Evolutionary conservation across 2,329 filamentous ascomycete species (phyloP).

Genomic region (Escovopsis sp.): DNA sequence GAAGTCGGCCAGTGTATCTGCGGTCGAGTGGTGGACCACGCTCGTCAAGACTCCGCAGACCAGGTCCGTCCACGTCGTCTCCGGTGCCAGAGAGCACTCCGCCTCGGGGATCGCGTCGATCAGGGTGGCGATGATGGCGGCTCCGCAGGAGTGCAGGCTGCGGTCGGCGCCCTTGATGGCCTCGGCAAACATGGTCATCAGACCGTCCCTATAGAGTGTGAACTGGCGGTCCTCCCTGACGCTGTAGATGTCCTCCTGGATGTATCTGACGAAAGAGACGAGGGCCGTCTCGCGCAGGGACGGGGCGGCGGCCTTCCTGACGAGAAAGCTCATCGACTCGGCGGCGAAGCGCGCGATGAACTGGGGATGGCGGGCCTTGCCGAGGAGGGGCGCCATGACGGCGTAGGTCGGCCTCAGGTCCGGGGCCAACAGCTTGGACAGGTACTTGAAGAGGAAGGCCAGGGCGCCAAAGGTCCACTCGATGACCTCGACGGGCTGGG

Average conservation of each 20-base stretch:
- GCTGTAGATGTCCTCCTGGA: conserved; percentile 50
- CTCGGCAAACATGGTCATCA: conserved; percentile 88
- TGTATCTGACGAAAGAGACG: conserved; percentile 53
- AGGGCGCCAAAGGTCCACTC: conserved; percentile 95
- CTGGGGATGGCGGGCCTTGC: conserved; percentile 64
- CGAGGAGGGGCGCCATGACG: conserved; percentile 70
- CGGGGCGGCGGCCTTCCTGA: conserved; percentile 72
- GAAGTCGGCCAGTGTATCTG: conserved; percentile 58
- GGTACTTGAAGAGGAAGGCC: conserved; percentile 93
- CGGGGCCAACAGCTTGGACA: conserved; percentile 73
- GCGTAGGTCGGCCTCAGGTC: conserved; percentile 75
- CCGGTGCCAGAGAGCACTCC: conserved; percentile 31
- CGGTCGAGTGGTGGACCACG: conserved; percentile 65
- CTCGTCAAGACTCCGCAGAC: conserved; percentile 65
- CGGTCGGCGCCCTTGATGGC: conserved; percentile 51
- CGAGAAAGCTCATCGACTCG: conserved; percentile 84
- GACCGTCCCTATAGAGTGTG: conserved; percentile 63
- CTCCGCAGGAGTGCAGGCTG: conserved; percentile 44
- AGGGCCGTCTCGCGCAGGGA: conserved; percentile 65
- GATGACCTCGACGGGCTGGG: conserved; percentile 73
- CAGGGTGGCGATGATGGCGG: conserved; percentile 37
- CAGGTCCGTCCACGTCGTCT: conserved; percentile 45
- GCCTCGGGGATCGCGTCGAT: conserved; percentile 35
- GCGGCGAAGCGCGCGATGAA: conserved; percentile 88
- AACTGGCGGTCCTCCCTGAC: conserved; percentile 37